Evolutionary conservation across 768 basidiomycete genomes (phyloP).

Genomic region (Hygrophorus russula): DNA sequence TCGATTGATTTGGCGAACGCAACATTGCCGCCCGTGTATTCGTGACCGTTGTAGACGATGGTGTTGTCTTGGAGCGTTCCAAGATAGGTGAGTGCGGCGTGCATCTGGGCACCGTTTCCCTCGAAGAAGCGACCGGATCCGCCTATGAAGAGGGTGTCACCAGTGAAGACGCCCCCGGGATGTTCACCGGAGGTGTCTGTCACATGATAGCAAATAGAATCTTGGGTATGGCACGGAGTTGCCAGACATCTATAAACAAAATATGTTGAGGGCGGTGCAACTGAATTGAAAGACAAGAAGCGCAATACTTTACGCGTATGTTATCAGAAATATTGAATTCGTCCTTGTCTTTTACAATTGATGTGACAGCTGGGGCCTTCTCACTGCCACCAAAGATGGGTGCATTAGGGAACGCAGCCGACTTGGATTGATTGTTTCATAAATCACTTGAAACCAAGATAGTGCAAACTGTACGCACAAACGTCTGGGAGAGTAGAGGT

Average conservation of each 20-base stretch:
- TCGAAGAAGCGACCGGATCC: slow-evolving; percentile 97
- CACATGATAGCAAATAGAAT: slow-evolving; percentile 87
- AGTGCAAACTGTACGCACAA: slow-evolving; percentile 28
- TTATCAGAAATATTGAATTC: slow-evolving; percentile 63
- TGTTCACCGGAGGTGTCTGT: slow-evolving; percentile 41
- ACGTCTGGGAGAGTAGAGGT: slow-evolving; percentile 23
- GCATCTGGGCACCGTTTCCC: slow-evolving; percentile 72
- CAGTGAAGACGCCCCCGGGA: slow-evolving; percentile 81
- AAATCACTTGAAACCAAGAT: not conserved
- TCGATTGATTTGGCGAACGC: slow-evolving; percentile 63
- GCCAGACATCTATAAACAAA: slow-evolving; percentile 51
- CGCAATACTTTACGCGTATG: slow-evolving; percentile 44
- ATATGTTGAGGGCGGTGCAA: slow-evolving; percentile 3
- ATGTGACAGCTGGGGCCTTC: slow-evolving; percentile 52
- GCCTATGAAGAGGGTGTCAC: slow-evolving; percentile 83
- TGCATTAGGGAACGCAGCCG: slow-evolving; percentile 30
- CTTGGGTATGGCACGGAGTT: slow-evolving; percentile 92
- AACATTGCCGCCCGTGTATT: slow-evolving; percentile 71
- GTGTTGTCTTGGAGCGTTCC: slow-evolving; percentile 70
- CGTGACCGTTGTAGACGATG: slow-evolving; percentile 81
- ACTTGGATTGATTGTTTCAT: slow-evolving; percentile 17
- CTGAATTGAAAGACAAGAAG: not conserved
- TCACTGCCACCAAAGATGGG: slow-evolving; percentile 77
- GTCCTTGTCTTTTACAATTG: slow-evolving; percentile 72
- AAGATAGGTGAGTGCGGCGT: slow-evolving; percentile 59